These are phyloP conservation scores for Xerocomus brunneocitrinus DNA, from an alignment of 768 basidiomycete genomes.

Conservation along the genomic window DNA sequence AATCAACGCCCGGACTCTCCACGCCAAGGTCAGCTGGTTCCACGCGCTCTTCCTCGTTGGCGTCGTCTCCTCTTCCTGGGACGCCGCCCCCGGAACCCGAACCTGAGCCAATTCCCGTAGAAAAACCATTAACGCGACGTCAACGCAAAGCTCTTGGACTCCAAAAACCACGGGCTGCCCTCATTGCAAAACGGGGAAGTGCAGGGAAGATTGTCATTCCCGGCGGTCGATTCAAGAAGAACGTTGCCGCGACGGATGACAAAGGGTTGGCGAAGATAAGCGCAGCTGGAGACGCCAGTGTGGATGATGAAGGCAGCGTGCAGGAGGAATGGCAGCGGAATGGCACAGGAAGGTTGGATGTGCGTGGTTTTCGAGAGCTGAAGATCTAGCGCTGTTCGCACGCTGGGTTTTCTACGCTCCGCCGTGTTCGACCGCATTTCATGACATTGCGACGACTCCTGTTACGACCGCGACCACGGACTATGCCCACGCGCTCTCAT, in stretches of 20 bases:
- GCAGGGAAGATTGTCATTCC: conserved; percentile 62
- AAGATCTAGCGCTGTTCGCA: conserved; percentile 45
- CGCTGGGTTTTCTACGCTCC: not conserved
- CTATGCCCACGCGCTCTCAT: not conserved
- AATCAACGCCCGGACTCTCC: conserved; percentile 42
- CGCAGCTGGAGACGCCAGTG: conserved; percentile 21
- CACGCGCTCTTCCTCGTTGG: conserved; percentile 29
- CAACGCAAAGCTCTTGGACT: conserved; percentile 67
- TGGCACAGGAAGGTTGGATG: conserved; percentile 69
- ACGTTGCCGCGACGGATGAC: conserved; percentile 9
- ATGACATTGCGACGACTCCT: conserved; percentile 9
- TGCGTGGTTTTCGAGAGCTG: conserved; percentile 73
- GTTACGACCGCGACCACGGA: conserved; percentile 8
- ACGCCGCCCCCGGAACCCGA: conserved; percentile 30
- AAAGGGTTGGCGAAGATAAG: conserved; percentile 17
- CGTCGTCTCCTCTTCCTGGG: conserved; percentile 36
- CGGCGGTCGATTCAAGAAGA: conserved; percentile 48
- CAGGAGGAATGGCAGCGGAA: conserved; percentile 58
- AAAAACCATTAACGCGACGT: conserved; percentile 54
- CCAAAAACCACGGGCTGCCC: conserved; percentile 47
- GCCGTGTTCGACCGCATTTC: not conserved
- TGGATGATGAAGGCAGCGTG: conserved; percentile 31
- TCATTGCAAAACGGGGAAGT: conserved; percentile 27
- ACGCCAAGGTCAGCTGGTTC: conserved; percentile 32
- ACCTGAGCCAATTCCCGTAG: conserved; percentile 1